Percentiles rank a stretch among this genome's conserved stretches.
These are phyloP conservation scores for Rubus parviflorus DNA, from an alignment of 306 rosid genomes.

Conservation along the genomic window DNA sequence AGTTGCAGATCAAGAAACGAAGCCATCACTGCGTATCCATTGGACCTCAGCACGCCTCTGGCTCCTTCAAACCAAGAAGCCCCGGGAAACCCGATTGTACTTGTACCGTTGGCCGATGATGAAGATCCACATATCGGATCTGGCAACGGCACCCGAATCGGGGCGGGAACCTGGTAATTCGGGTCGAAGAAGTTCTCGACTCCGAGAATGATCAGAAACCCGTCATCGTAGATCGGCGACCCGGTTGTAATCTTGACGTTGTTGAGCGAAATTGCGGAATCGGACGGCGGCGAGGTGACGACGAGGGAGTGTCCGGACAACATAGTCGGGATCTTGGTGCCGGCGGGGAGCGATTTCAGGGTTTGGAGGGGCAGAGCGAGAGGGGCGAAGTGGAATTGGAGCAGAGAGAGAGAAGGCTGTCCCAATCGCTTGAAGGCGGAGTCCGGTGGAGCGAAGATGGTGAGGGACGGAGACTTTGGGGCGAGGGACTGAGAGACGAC, in stretches of 20 bases:
- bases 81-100: slow-evolving; percentile 13
- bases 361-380: slow-evolving; percentile 40
- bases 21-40: slow-evolving; percentile 59
- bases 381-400: slow-evolving; percentile 62
- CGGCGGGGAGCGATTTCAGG: slow-evolving; percentile 59
- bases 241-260: slow-evolving; percentile 30
- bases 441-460: slow-evolving; percentile 83
- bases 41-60: slow-evolving; percentile 31
- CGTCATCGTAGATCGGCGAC: slow-evolving; percentile 64
- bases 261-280: slow-evolving; percentile 42
- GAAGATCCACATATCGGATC: slow-evolving; percentile 29
- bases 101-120: slow-evolving; percentile 13
- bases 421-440: slow-evolving; percentile 58
- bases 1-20: slow-evolving; percentile 64
- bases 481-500: slow-evolving; percentile 45
- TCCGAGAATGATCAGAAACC: slow-evolving; percentile 55
- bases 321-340: slow-evolving; percentile 68
- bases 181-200: slow-evolving; percentile 54
- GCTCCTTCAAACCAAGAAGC: slow-evolving; percentile 45
- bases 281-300: slow-evolving; percentile 46
- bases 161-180: slow-evolving; percentile 25
- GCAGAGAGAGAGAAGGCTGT: slow-evolving; percentile 76
- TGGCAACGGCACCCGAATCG: slow-evolving; percentile 16
- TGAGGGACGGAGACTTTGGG: slow-evolving; percentile 53
- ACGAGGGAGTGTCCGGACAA: slow-evolving; percentile 40